Evolutionary conservation across 441 rosid species (phyloP).

Genomic region (Gossypium davidsonii): DNA sequence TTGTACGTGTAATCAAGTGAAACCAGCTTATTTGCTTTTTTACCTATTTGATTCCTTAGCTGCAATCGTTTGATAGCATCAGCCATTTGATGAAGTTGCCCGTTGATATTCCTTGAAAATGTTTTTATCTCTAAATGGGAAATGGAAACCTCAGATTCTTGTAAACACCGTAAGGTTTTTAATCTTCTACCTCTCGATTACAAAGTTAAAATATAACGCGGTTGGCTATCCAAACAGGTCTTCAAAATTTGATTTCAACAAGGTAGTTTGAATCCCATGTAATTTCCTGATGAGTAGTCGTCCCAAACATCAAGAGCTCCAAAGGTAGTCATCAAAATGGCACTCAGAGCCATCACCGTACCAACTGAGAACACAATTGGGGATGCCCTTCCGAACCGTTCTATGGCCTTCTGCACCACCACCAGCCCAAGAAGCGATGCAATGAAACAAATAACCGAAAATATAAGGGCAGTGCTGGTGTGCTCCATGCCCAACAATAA

Average conservation of each 20-base stretch:
- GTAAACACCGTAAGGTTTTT: neutral
- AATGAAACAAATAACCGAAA: conserved; percentile 39
- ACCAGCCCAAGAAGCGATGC: conserved; percentile 63
- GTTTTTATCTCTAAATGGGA: neutral
- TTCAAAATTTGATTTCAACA: conserved; percentile 32
- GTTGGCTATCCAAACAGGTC: neutral
- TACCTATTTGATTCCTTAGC: neutral
- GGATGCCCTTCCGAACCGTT: conserved; percentile 67
- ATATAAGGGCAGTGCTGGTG: conserved; percentile 28
- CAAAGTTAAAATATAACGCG: neutral
- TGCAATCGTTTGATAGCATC: neutral
- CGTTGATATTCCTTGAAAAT: neutral
- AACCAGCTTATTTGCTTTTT: neutral
- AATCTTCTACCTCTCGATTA: neutral
- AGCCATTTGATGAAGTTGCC: neutral
- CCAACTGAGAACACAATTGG: conserved; percentile 78
- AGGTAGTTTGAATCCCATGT: conserved; percentile 74
- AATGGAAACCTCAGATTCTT: neutral
- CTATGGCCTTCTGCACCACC: conserved; percentile 57
- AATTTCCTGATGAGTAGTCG: conserved; percentile 50
- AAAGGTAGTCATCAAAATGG: conserved; percentile 62
- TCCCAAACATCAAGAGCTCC: conserved; percentile 72
- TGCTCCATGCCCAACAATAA: conserved; percentile 66
- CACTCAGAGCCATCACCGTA: conserved; percentile 67
- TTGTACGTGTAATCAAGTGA: neutral